Percentiles rank a stretch among this genome's conserved stretches.
phyloP scores from a whole-genome alignment of 1,139 yeast genomes.

The Suzukiozyma palmioleophila region DNA sequence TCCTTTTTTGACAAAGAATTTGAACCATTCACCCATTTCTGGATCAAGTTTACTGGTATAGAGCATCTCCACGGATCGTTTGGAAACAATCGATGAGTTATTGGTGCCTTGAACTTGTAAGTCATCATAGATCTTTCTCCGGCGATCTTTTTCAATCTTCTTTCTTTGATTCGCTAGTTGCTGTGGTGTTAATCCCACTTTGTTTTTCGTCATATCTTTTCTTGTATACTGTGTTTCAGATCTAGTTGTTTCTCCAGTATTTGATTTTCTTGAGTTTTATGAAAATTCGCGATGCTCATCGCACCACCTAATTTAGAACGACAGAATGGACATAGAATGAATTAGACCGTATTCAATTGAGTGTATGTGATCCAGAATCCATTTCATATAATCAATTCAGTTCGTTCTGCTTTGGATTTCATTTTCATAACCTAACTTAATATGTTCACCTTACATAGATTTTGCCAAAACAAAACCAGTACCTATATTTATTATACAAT shows the following conservation, averaged over 20 bases:
- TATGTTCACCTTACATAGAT: too few species aligned
- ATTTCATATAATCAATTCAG: too few species aligned
- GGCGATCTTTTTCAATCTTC: conserved; percentile 44
- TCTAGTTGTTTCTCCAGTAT: neutral
- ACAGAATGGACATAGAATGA: too few species aligned
- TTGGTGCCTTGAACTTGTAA: conserved; percentile 76
- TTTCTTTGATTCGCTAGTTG: conserved; percentile 24
- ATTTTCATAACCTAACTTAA: too few species aligned
- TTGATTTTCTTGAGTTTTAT: neutral
- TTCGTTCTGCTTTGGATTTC: too few species aligned
- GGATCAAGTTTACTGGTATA: conserved; percentile 45
- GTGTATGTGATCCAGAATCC: too few species aligned
- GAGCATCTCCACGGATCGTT: conserved; percentile 70
- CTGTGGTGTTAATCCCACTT: conserved; percentile 4
- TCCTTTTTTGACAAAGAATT: conserved; percentile 63
- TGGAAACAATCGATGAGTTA: conserved; percentile 78
- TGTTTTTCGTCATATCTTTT: too few species aligned
- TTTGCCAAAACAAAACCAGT: too few species aligned
- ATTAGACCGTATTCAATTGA: too few species aligned
- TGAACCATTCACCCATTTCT: conserved; percentile 49
- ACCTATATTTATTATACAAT: too few species aligned
- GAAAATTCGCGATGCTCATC: neutral
- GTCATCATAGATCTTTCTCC: conserved; percentile 52
- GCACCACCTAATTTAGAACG: neutral
- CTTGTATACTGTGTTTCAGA: too few species aligned